Conservation (phyloP, 768 basidiomycete species). For the Russula dissimulans region DNA sequence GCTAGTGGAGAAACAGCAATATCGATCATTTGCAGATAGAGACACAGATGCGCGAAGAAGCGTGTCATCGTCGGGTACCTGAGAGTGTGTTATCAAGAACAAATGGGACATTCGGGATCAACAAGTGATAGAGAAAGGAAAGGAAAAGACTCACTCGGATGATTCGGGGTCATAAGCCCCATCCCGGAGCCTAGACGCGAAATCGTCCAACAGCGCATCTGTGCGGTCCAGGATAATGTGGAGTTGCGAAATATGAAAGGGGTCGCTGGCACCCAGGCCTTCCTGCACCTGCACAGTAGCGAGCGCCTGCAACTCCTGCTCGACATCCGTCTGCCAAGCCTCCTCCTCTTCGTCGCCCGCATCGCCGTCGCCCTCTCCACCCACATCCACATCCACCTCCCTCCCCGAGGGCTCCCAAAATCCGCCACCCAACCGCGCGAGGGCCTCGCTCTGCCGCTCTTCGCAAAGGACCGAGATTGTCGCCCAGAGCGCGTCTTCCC, state of each 20-base stretch:
- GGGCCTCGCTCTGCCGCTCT: slow-evolving; percentile 63
- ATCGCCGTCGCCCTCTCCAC: slow-evolving; percentile 24
- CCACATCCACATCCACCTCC: slow-evolving; percentile 25
- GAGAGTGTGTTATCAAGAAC: not conserved
- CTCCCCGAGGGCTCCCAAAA: slow-evolving; percentile 71
- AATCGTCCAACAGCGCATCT: slow-evolving; percentile 56
- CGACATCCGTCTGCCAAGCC: slow-evolving; percentile 61
- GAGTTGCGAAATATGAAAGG: slow-evolving; percentile 76
- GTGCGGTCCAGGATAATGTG: slow-evolving; percentile 69
- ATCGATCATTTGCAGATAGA: slow-evolving; percentile 80
- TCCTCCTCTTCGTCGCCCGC: slow-evolving; percentile 34
- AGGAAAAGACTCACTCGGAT: slow-evolving; percentile 41
- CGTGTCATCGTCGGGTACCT: slow-evolving; percentile 69
- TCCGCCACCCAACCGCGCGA: slow-evolving; percentile 53
- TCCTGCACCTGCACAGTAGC: slow-evolving; percentile 51
- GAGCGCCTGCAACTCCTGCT: slow-evolving; percentile 46
- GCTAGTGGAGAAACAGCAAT: slow-evolving; percentile 62
- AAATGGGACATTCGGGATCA: not conserved
- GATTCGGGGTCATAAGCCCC: slow-evolving; percentile 40
- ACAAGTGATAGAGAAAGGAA: slow-evolving; percentile 14
- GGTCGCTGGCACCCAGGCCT: slow-evolving; percentile 58
- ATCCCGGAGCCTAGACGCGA: slow-evolving; percentile 47
- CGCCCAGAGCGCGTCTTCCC: slow-evolving; percentile 97
- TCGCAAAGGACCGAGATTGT: slow-evolving; percentile 75
- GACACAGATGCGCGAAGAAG: slow-evolving; percentile 90